Conservation (phyloP, 2,329 filamentous ascomycete genomes). For the Paradendryphiella salina region DNA sequence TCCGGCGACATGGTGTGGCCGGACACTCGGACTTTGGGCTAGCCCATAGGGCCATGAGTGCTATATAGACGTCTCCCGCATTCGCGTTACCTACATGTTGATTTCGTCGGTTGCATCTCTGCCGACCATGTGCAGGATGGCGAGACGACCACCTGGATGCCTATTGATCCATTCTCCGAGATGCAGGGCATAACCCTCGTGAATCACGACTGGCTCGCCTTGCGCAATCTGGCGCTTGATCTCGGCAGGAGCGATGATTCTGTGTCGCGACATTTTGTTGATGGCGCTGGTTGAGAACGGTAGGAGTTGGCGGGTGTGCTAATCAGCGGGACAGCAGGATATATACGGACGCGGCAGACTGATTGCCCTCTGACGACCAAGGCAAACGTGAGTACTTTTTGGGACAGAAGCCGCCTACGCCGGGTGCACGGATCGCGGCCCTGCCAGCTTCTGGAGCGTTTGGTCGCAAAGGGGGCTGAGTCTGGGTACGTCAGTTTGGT, state of each 20-base stretch:
- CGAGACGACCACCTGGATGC: slow-evolving; percentile 63
- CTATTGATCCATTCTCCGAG: slow-evolving; percentile 62
- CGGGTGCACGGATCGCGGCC: slow-evolving; percentile 16
- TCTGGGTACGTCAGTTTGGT: slow-evolving; percentile 12
- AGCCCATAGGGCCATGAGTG: slow-evolving; percentile 10
- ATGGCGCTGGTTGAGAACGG: slow-evolving; percentile 4
- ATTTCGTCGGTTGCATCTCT: slow-evolving; percentile 64
- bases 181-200: slow-evolving; percentile 58
- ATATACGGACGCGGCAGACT: slow-evolving; percentile 12
- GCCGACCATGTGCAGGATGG: slow-evolving; percentile 65
- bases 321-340: slow-evolving; percentile 12
- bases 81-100: slow-evolving; percentile 54
- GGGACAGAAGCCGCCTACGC: slow-evolving; percentile 9
- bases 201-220: slow-evolving; percentile 60
- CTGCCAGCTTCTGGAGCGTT: slow-evolving; percentile 11
- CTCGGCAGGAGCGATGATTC: slow-evolving; percentile 50
- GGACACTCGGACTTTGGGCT: slow-evolving; percentile 5
- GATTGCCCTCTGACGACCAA: slow-evolving; percentile 2
- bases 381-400: slow-evolving; percentile 8
- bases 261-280: slow-evolving; percentile 24
- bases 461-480: slow-evolving; percentile 17
- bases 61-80: slow-evolving; percentile 4
- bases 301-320: slow-evolving; percentile 3
- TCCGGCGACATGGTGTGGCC: slow-evolving; percentile 8
- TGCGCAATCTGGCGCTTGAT: slow-evolving; percentile 59